phyloP scores from a whole-genome alignment of 495 filamentous ascomycete species.

The Xylaria grammica region DNA sequence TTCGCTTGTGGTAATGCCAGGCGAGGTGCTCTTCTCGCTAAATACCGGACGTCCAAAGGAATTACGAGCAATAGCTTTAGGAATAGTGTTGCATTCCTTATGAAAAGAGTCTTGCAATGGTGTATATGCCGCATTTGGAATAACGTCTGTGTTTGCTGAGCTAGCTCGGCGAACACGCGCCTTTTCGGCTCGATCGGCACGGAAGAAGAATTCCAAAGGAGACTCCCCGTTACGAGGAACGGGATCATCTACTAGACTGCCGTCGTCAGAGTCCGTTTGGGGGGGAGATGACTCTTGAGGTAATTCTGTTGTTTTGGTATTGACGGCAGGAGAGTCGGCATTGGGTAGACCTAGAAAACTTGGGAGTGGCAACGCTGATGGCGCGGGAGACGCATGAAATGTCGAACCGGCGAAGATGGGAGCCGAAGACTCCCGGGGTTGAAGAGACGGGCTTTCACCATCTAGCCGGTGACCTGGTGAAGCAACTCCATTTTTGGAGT shows the following conservation, averaged over 20 bases:
- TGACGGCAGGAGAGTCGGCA: conserved; percentile 60
- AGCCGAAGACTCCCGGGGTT: conserved; percentile 46
- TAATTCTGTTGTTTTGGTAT: conserved; percentile 35
- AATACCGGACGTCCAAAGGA: conserved; percentile 35
- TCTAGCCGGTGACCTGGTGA: conserved; percentile 45
- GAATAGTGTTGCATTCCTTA: conserved; percentile 42
- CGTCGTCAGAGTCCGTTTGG: conserved; percentile 46
- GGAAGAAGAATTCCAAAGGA: conserved; percentile 87
- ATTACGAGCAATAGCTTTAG: conserved; percentile 30
- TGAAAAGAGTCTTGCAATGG: conserved; percentile 34
- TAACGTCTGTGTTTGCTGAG: conserved; percentile 38
- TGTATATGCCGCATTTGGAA: conserved; percentile 40
- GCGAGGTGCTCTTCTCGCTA: conserved; percentile 44
- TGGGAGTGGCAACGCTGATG: conserved; percentile 90
- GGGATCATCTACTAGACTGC: conserved; percentile 41
- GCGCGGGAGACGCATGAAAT: conserved; percentile 93
- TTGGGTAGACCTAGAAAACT: conserved; percentile 87
- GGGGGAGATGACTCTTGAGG: conserved; percentile 43
- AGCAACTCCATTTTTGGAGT: conserved; percentile 35
- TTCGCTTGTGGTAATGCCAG: conserved; percentile 69
- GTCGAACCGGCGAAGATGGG: conserved; percentile 88
- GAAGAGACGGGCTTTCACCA: conserved; percentile 40
- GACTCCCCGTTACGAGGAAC: conserved; percentile 62
- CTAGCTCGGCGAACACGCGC: conserved; percentile 61
- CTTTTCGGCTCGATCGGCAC: conserved; percentile 78